phyloP scores from a whole-genome alignment of 306 rosid species.

The Dryas alaskensis region DNA sequence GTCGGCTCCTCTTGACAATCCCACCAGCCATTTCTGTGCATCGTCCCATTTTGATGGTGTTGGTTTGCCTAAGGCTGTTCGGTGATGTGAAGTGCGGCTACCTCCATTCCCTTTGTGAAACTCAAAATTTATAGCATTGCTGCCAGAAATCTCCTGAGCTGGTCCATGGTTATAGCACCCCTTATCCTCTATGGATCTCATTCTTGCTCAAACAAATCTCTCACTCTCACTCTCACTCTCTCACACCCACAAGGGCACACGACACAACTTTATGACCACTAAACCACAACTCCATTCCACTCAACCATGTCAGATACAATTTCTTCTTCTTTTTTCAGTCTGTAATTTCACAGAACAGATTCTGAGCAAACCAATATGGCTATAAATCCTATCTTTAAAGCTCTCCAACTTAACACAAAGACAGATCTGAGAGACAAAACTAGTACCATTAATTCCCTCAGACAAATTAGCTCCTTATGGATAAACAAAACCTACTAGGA shows the following conservation, averaged over 20 bases:
- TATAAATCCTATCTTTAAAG: conserved; percentile 28
- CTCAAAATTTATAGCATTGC: conserved; percentile 53
- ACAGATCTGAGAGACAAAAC: conserved; percentile 17
- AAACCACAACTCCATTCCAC: neutral
- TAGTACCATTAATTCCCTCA: conserved; percentile 26
- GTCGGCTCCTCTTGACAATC: conserved; percentile 81
- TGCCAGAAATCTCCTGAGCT: conserved; percentile 46
- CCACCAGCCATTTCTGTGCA: conserved; percentile 95
- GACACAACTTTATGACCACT: neutral
- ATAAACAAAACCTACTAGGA: neutral
- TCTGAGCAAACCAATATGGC: conserved; percentile 7
- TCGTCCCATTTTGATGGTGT: conserved; percentile 98
- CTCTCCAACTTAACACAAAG: conserved; percentile 1
- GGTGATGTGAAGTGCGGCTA: conserved; percentile 46
- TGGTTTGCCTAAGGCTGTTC: conserved; percentile 70
- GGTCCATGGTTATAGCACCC: conserved; percentile 56
- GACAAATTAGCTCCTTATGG: conserved; percentile 11
- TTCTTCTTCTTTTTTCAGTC: neutral
- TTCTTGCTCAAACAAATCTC: conserved; percentile 22
- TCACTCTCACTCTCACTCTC: neutral
- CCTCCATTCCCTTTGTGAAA: conserved; percentile 63
- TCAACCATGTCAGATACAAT: neutral
- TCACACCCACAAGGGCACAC: neutral
- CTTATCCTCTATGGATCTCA: conserved; percentile 86
- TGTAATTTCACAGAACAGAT: neutral